Evolutionary conservation across 805 yeast genomes (phyloP), one percentile per base, ranked within the genome.

Genomic region (Zygosaccharomyces lentus): DNA sequence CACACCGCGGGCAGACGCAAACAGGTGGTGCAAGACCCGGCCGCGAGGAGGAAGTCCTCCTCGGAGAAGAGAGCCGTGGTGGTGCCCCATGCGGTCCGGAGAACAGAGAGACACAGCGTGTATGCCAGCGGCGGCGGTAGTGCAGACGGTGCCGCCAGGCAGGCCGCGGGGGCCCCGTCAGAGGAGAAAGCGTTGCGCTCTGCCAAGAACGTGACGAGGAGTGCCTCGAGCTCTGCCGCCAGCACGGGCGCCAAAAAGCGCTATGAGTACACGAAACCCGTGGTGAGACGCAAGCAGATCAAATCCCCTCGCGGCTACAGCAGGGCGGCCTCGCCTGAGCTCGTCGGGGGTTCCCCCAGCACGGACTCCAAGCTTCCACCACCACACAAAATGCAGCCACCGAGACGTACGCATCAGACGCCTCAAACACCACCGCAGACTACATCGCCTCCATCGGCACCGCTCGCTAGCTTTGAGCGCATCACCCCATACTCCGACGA

Each of bases 221-320:
- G 26, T 32, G 8, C 40, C 23, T 15, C 39, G 12, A 4, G 29
- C 38, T 3, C 21, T 19, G 3, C 21, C 5, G 21, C 21, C 21
- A 39, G 34, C n/a, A 29, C 42, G 5, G 37, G 35, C 15, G 12
- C 50, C 7, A 49, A 48, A 40, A 51, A 50, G 21, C 49, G 46
- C 24, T 55, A 55, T 39, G 59, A 53, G 30, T 53, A 52, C 26
- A 46, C 43, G 3, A 54, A 55, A 34, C 57, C 57, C 2, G 50
- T 49, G 12, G 46, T 58, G n/a, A 49, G 50, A 27, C 52, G 61
- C 17, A 59, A 51, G 23, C 49, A 29, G 30, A 56, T 56, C 16
- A 56, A 37, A 34, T 45, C 49, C 4, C 56, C 61, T 6, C 41
- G 41, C 15, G 17, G 26, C 3, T 12, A 30, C 6, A 43, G 35